Evolutionary conservation across 129 eudicot genomes (phyloP).

Genomic region (Kitagawia praeruptora): DNA sequence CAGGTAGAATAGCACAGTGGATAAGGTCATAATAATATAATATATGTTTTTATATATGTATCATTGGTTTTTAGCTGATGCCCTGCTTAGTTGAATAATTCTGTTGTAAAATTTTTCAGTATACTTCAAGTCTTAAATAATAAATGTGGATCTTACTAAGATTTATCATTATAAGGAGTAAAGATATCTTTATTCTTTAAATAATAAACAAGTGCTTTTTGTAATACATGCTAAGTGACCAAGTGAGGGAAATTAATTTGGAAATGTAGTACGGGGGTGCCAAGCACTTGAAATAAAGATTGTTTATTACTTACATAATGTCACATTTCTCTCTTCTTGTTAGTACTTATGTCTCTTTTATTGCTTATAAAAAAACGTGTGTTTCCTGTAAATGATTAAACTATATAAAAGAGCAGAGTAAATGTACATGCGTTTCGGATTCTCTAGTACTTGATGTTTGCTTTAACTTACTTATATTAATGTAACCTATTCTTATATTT

Average conservation of each 20-base stretch:
- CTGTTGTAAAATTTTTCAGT: too few relatives aligned
- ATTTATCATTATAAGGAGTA: neutral
- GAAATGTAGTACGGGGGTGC: neutral
- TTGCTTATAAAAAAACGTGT: neutral
- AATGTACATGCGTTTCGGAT: neutral
- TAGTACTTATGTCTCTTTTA: neutral
- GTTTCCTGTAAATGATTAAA: neutral
- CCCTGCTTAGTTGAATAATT: too few relatives aligned
- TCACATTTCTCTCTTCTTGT: neutral
- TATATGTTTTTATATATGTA: neutral
- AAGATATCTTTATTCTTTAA: too few relatives aligned
- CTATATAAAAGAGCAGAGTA: neutral
- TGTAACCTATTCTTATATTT: neutral
- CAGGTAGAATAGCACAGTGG: conserved; percentile 75
- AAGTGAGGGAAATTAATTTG: neutral
- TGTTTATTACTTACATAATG: too few relatives aligned
- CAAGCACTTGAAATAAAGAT: neutral
- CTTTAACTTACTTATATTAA: neutral
- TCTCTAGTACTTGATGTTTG: neutral
- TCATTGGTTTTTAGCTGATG: too few relatives aligned
- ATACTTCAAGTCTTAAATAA: too few relatives aligned
- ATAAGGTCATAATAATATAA: conserved; percentile 38
- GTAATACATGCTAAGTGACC: too few relatives aligned
- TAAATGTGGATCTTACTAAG: neutral
- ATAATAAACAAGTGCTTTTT: neutral